A percentile compares a stretch with the other conserved stretches of the same genome.
Conservation (phyloP, 2,329 filamentous ascomycete species). For the Talaromyces islandicus region DNA sequence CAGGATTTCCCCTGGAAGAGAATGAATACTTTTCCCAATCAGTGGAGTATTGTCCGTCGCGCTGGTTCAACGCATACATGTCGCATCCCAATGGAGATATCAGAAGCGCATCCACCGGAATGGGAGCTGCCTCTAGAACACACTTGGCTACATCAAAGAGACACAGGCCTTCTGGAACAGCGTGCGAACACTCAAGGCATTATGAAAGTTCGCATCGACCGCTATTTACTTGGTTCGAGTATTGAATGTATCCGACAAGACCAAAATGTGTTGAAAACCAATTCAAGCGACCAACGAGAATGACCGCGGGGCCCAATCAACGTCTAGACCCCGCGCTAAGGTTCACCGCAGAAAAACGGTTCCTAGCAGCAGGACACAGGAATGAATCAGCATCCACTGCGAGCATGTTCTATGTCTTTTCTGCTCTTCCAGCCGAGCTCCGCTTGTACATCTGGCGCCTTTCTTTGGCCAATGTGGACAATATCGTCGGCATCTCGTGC, state of each 20-base stretch:
- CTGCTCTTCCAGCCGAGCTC: background rate
- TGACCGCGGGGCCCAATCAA: background rate
- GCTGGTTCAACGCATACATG: conserved; percentile 22
- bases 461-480: background rate
- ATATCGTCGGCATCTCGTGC: background rate
- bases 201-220: background rate
- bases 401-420: background rate
- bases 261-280: background rate
- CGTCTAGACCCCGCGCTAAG: background rate
- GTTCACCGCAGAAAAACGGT: background rate
- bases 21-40: conserved; percentile 9
- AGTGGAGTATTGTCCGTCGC: conserved; percentile 14
- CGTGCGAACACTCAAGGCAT: background rate
- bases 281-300: background rate
- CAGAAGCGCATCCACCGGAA: conserved; percentile 11
- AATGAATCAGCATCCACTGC: background rate
- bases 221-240: background rate
- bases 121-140: conserved; percentile 18
- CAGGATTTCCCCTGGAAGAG: conserved; percentile 4
- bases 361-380: background rate
- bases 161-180: conserved; percentile 17
- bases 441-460: background rate
- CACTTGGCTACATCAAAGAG: conserved; percentile 15
- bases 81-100: conserved; percentile 15
- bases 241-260: background rate